phyloP scores from a whole-genome alignment of 2,329 filamentous ascomycete species.

The Pseudopyrenochaeta lycopersici region DNA sequence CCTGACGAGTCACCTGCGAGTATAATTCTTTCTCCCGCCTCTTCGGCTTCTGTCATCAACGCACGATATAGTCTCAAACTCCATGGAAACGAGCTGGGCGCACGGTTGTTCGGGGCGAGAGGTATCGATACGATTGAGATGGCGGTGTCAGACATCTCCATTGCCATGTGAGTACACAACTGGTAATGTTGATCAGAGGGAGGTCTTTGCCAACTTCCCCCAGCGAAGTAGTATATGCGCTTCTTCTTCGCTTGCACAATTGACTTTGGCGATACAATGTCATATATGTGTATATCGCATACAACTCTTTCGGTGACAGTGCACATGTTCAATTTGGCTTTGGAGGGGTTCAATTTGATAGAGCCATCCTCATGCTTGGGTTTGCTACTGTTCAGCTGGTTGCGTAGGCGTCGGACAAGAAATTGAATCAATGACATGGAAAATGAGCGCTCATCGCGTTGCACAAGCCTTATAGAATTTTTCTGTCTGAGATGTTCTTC shows the following conservation, averaged over 20 bases:
- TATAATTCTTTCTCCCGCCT: conserved; percentile 54
- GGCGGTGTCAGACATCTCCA: conserved; percentile 50
- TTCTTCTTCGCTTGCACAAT: conserved; percentile 25
- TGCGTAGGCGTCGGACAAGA: conserved; percentile 49
- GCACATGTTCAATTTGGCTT: conserved; percentile 44
- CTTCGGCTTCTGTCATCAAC: conserved; percentile 51
- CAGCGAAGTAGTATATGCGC: conserved; percentile 64
- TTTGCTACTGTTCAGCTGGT: conserved; percentile 41
- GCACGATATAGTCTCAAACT: conserved; percentile 57
- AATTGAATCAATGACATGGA: conserved; percentile 51
- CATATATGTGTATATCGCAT: conserved; percentile 58
- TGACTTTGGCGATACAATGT: conserved; percentile 42
- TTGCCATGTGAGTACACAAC: conserved; percentile 57
- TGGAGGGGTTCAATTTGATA: conserved; percentile 48
- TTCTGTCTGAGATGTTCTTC: neutral
- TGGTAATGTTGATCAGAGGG: conserved; percentile 63
- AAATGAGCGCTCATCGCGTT: conserved; percentile 50
- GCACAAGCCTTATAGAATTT: conserved; percentile 41
- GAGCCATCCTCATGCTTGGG: conserved; percentile 52
- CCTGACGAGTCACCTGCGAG: conserved; percentile 66
- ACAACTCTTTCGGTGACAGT: conserved; percentile 52
- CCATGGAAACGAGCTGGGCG: conserved; percentile 57
- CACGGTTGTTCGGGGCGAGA: conserved; percentile 63
- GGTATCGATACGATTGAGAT: conserved; percentile 63
- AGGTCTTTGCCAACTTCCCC: conserved; percentile 65